Conservation (phyloP, 768 basidiomycete species). For the Boletus barrowsii region DNA sequence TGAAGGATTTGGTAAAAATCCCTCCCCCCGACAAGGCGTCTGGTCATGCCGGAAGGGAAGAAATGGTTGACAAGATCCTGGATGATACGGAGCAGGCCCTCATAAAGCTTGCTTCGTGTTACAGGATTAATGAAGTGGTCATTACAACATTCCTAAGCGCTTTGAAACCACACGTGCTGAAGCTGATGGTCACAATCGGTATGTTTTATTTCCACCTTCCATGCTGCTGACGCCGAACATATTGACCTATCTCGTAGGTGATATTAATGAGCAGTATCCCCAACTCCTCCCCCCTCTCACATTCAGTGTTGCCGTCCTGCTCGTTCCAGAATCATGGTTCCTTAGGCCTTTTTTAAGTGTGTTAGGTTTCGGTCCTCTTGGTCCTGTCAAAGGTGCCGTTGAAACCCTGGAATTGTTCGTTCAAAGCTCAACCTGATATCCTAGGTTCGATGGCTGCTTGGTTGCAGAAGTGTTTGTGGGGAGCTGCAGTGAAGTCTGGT, state of each 20-base stretch:
- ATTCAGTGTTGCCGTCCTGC: constrained; percentile 1
- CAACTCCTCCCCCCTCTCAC: not conserved
- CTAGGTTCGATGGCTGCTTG: constrained; percentile 15
- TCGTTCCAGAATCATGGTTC: constrained; percentile 16
- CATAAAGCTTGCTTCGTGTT: not conserved
- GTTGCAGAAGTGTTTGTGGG: not conserved
- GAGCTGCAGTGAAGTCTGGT: too few species aligned
- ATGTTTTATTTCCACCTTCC: not conserved
- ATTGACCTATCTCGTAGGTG: not conserved
- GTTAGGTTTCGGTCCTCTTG: constrained; percentile 15
- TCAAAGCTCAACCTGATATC: not conserved
- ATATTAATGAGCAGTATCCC: constrained; percentile 15
- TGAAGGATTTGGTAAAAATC: not conserved
- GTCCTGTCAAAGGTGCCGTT: constrained; percentile 12
- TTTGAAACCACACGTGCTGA: constrained; percentile 2
- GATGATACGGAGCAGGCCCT: not conserved
- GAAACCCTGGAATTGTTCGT: too few species aligned
- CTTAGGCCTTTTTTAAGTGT: constrained; percentile 8
- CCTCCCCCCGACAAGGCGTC: not conserved
- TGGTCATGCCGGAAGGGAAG: not conserved
- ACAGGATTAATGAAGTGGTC: constrained; percentile 1
- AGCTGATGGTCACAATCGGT: constrained; percentile 9
- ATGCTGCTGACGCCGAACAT: not conserved
- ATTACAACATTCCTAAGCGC: not conserved
- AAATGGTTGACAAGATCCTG: constrained; percentile 7